These are phyloP conservation scores for Oidiodendron maius DNA, from an alignment of 495 filamentous ascomycete species.

Conservation along the genomic window DNA sequence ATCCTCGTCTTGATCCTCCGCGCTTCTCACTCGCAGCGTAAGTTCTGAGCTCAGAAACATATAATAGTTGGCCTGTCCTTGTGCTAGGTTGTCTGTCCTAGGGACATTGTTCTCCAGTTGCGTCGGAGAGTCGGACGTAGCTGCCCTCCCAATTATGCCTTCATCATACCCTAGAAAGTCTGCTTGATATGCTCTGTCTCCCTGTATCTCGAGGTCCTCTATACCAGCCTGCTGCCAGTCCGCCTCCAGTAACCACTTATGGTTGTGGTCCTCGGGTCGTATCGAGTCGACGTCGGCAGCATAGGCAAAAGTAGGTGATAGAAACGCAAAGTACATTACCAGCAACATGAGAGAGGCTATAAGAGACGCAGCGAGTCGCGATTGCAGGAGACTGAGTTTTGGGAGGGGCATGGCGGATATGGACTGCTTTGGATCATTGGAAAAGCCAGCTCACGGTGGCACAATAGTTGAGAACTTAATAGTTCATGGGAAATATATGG, in stretches of 20 bases:
- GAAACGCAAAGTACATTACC: slow-evolving; percentile 49
- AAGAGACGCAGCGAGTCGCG: slow-evolving; percentile 60
- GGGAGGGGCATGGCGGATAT: slow-evolving; percentile 24
- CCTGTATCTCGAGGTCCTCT: slow-evolving; percentile 26
- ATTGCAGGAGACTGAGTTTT: slow-evolving; percentile 53
- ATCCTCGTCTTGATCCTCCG: neutral
- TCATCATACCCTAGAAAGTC: slow-evolving; percentile 39
- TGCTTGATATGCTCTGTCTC: slow-evolving; percentile 16
- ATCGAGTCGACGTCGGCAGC: slow-evolving; percentile 40
- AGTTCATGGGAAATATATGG: no score
- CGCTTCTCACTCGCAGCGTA: slow-evolving; percentile 3
- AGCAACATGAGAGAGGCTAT: slow-evolving; percentile 49
- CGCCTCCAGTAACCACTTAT: slow-evolving; percentile 31
- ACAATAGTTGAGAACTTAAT: neutral
- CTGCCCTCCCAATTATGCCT: slow-evolving; percentile 56
- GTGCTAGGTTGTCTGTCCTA: slow-evolving; percentile 42
- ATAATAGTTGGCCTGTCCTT: slow-evolving; percentile 54
- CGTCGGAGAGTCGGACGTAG: slow-evolving; percentile 28
- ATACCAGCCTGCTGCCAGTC: slow-evolving; percentile 27
- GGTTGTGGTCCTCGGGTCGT: slow-evolving; percentile 38
- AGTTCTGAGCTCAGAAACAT: slow-evolving; percentile 39
- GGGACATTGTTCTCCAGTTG: slow-evolving; percentile 61
- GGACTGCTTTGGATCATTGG: slow-evolving; percentile 14
- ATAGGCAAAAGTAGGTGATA: slow-evolving; percentile 50
- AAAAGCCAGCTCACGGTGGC: neutral